Percentiles rank a stretch among this genome's conserved stretches.
Evolutionary conservation across 345 rosid genomes (phyloP).

Genomic region (Dipteronia sinensis): DNA sequence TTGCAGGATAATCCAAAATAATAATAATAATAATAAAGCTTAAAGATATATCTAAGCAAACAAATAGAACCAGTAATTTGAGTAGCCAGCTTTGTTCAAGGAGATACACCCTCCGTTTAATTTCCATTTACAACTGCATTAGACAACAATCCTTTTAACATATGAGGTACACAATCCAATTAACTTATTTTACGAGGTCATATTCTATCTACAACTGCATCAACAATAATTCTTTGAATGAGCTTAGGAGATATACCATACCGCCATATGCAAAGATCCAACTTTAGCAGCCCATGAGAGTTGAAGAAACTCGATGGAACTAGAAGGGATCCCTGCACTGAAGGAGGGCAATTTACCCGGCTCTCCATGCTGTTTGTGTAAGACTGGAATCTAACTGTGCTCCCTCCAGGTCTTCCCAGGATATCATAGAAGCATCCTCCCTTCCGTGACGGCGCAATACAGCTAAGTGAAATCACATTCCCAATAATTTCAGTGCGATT

Average conservation of each 20-base stretch:
- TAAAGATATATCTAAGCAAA: background rate
- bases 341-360: background rate
- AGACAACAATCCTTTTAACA: background rate
- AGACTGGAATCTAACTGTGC: background rate
- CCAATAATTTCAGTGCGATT: slow-evolving; percentile 15
- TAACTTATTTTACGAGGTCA: background rate
- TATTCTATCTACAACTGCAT: background rate
- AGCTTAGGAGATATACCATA: background rate
- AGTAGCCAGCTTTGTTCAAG: background rate
- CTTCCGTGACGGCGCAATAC: slow-evolving; percentile 5
- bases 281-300: background rate
- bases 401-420: background rate
- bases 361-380: background rate
- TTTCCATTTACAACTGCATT: background rate
- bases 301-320: background rate
- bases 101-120: background rate
- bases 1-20: too few relatives aligned
- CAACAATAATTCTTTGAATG: background rate
- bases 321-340: background rate
- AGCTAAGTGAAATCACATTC: slow-evolving; percentile 26
- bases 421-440: background rate
- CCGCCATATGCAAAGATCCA: slow-evolving; percentile 13
- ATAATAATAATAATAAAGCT: too few relatives aligned
- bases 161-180: background rate
- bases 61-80: background rate